A percentile compares a stretch with the other conserved stretches of the same genome.
Evolutionary conservation across 768 basidiomycete genomes (phyloP).

Genomic region (Hygrocybe coccinea): DNA sequence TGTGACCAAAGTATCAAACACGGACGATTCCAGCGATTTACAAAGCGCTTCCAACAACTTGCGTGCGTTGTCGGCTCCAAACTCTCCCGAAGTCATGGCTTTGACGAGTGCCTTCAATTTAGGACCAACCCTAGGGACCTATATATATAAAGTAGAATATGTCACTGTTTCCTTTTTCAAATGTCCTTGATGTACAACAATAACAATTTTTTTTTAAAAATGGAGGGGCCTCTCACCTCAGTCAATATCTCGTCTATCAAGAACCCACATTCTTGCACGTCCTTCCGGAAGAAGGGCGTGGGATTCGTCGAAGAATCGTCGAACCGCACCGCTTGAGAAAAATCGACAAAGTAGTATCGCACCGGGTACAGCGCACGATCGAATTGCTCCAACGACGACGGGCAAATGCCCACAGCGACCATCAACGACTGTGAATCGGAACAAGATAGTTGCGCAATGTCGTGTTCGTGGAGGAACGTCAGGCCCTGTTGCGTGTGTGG

Average conservation of each 20-base stretch:
- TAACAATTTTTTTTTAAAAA: not conserved
- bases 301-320: constrained; percentile 11
- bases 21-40: constrained; percentile 38
- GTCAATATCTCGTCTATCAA: constrained; percentile 36
- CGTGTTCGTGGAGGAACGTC: constrained; percentile 46
- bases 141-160: not conserved
- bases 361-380: constrained; percentile 37
- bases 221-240: constrained; percentile 25
- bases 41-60: constrained; percentile 48
- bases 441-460: constrained; percentile 35
- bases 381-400: constrained; percentile 19
- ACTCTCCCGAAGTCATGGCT: constrained; percentile 45
- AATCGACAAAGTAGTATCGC: constrained; percentile 33
- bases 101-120: constrained; percentile 43
- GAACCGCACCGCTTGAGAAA: constrained; percentile 24
- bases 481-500: constrained; percentile 31
- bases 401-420: constrained; percentile 40
- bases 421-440: constrained; percentile 35
- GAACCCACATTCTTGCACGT: constrained; percentile 38
- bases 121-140: constrained; percentile 38
- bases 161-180: too few species aligned
- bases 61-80: constrained; percentile 46
- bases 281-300: constrained; percentile 27
- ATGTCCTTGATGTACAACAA: too few species aligned
- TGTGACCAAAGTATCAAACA: constrained; percentile 31